A percentile compares a stretch with the other conserved stretches of the same genome.
Conservation (phyloP, 192 early-diverging fungal genomes). For the Coemansia sp. region DNA sequence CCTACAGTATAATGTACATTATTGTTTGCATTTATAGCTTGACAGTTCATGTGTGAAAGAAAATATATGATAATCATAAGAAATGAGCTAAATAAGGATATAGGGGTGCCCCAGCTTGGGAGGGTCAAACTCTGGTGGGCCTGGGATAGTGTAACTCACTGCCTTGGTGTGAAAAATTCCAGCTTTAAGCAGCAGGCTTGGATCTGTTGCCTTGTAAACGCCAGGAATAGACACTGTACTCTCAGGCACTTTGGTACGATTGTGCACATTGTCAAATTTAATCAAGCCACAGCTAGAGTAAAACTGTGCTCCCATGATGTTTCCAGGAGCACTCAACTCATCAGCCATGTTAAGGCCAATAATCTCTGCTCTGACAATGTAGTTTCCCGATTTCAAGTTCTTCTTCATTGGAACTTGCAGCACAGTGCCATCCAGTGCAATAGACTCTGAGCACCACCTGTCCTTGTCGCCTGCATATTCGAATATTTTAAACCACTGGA, state of each 20-base stretch:
- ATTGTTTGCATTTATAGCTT: not conserved
- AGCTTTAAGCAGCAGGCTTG: not conserved
- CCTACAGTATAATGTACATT: not conserved
- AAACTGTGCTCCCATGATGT: not conserved
- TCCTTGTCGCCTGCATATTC: not conserved
- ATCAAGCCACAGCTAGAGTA: not conserved
- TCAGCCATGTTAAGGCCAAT: conserved; percentile 5
- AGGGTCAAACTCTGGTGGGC: conserved; percentile 2
- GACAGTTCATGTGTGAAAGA: too few relatives aligned
- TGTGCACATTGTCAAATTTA: not conserved
- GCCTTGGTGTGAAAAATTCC: not conserved
- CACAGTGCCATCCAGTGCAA: not conserved
- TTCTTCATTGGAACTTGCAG: not conserved
- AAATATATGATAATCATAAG: too few relatives aligned
- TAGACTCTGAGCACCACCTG: not conserved
- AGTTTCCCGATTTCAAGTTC: not conserved
- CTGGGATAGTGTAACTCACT: not conserved
- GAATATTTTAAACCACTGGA: conserved; percentile 1
- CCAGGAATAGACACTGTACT: not conserved
- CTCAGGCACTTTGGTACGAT: not conserved
- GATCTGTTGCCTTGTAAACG: conserved; percentile 2
- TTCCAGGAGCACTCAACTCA: not conserved
- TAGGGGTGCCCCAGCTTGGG: not conserved
- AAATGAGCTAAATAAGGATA: not conserved
- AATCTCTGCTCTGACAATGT: not conserved